These are phyloP conservation scores for Labyrinthula sp. DNA, from an alignment of 352 stramenopile species.

Conservation along the genomic window DNA sequence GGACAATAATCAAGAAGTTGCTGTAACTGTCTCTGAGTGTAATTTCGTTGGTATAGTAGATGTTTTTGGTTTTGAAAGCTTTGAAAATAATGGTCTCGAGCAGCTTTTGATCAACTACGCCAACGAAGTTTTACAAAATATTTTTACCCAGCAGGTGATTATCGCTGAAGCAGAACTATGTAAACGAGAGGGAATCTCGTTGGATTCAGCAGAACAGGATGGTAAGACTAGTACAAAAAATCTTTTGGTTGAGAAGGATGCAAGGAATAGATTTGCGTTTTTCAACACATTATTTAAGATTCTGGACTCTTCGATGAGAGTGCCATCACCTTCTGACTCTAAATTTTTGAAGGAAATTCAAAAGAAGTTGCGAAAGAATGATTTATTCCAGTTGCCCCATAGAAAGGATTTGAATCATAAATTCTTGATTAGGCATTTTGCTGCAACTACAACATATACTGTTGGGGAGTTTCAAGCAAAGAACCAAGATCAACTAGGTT, in stretches of 20 bases:
- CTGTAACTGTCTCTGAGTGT: slow-evolving; percentile 30
- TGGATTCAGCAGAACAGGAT: slow-evolving; percentile 6
- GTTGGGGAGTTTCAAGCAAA: slow-evolving; percentile 36
- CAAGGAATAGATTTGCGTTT: slow-evolving; percentile 11
- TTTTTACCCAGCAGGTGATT: slow-evolving; percentile 66
- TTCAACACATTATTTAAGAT: slow-evolving; percentile 2
- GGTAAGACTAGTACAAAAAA: slow-evolving; percentile 3
- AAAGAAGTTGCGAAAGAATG: slow-evolving; percentile 8
- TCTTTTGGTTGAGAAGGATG: slow-evolving; percentile 16
- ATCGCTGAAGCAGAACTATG: slow-evolving; percentile 60
- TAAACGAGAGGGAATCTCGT: slow-evolving; percentile 40
- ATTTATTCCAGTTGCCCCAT: slow-evolving; percentile 49
- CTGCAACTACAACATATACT: slow-evolving; percentile 34
- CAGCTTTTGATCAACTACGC: slow-evolving; percentile 66
- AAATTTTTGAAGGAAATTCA: slow-evolving; percentile 22
- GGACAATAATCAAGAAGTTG: slow-evolving; percentile 46
- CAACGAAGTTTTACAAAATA: slow-evolving; percentile 58
- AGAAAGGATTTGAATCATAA: slow-evolving; percentile 48
- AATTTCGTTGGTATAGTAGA: slow-evolving; percentile 78
- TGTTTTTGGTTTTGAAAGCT: slow-evolving; percentile 91
- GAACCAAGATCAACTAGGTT: slow-evolving; percentile 62
- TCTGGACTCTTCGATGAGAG: slow-evolving; percentile 18
- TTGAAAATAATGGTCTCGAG: slow-evolving; percentile 71
- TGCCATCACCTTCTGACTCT: slow-evolving; percentile 8
- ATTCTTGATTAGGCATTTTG: slow-evolving; percentile 35